Evolutionary conservation across 768 basidiomycete genomes (phyloP).

Genomic region (Phanerochaete sordida): DNA sequence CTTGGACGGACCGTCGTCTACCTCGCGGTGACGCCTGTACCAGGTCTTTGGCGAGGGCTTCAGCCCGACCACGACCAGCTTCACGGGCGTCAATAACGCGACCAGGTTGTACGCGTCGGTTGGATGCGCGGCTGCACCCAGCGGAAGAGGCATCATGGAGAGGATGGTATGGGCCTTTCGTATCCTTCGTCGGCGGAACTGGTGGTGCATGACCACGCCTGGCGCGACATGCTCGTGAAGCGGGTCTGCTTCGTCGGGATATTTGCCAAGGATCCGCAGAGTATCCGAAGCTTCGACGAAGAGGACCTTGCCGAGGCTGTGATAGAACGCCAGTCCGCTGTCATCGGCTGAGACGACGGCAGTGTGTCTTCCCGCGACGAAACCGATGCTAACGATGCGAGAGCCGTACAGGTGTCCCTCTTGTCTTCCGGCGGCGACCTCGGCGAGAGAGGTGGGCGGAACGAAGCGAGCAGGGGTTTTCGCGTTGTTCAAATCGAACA

Average conservation of each 20-base stretch:
- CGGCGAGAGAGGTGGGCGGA: slow-evolving; percentile 60
- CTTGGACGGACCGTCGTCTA: slow-evolving; percentile 41
- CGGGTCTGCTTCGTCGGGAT: slow-evolving; percentile 53
- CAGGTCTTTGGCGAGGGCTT: slow-evolving; percentile 92
- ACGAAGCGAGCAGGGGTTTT: slow-evolving; percentile 66
- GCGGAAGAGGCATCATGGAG: slow-evolving; percentile 76
- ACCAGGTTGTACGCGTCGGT: slow-evolving; percentile 79
- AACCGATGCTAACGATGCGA: slow-evolving; percentile 76
- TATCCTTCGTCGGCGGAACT: slow-evolving; percentile 42
- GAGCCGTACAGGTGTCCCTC: slow-evolving; percentile 85
- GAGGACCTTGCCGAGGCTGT: slow-evolving; percentile 88
- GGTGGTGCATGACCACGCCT: slow-evolving; percentile 18
- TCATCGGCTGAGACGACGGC: slow-evolving; percentile 91
- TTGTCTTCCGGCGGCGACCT: slow-evolving; percentile 72
- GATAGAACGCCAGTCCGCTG: slow-evolving; percentile 89
- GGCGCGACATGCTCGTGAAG: slow-evolving; percentile 14
- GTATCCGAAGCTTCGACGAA: slow-evolving; percentile 96
- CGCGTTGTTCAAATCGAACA: slow-evolving; percentile 78
- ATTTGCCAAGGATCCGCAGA: slow-evolving; percentile 88
- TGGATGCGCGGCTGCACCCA: slow-evolving; percentile 68
- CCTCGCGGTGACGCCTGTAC: slow-evolving; percentile 67
- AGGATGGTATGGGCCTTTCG: slow-evolving; percentile 63
- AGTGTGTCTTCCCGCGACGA: slow-evolving; percentile 90
- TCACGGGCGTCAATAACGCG: slow-evolving; percentile 84
- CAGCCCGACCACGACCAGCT: slow-evolving; percentile 89